Percentiles rank a stretch among this genome's conserved stretches.
Evolutionary conservation across 1,284 basidiomycete genomes (phyloP).

Genomic region (Rhodotorula sp.): DNA sequence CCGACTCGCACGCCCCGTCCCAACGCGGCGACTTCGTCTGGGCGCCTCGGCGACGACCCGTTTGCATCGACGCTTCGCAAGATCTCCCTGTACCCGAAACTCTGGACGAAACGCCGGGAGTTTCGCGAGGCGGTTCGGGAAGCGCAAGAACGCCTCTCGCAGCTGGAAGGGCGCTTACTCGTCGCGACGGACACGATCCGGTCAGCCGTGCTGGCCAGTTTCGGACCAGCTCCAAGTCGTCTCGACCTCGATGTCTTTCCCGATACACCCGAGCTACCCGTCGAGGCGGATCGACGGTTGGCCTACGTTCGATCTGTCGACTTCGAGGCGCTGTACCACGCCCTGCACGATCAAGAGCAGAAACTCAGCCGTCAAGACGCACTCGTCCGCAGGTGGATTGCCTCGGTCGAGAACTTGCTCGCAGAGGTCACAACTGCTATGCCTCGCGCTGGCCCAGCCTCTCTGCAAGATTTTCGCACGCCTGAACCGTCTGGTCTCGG

Average conservation of each 20-base stretch:
- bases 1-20: too few species aligned
- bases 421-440: too few species aligned
- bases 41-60: too few species aligned
- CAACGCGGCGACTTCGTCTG: too few species aligned
- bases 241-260: background rate
- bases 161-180: background rate
- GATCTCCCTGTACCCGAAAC: constrained; percentile 1
- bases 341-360: background rate
- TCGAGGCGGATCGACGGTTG: background rate
- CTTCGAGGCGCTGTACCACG: background rate
- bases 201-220: background rate
- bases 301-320: background rate
- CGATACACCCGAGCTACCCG: background rate
- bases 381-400: too few species aligned
- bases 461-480: too few species aligned
- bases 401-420: too few species aligned
- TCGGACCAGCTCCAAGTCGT: background rate
- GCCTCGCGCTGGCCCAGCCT: too few species aligned
- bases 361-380: background rate
- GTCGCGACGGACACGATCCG: background rate
- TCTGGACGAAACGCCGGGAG: background rate
- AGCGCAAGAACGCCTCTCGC: background rate
- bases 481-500: too few species aligned
- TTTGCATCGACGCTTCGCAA: too few species aligned
- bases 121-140: background rate